These are phyloP conservation scores for Chaetomium sp. DNA, from an alignment of 2,329 filamentous ascomycete species.

Conservation along the genomic window DNA sequence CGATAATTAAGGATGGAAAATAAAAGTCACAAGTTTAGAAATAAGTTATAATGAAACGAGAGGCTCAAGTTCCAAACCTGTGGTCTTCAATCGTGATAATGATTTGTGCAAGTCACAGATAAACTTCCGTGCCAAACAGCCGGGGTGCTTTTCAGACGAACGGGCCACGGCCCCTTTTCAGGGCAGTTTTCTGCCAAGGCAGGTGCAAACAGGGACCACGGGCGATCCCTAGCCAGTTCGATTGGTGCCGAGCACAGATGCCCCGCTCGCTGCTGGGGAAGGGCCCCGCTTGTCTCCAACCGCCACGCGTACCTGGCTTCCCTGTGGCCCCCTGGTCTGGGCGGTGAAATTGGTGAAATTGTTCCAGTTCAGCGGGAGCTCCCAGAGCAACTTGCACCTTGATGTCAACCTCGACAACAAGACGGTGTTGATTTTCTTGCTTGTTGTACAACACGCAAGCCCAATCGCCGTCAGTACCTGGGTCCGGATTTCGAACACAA, in stretches of 20 bases:
- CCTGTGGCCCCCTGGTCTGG: not conserved
- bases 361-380: not conserved
- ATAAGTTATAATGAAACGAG: not conserved
- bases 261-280: constrained; percentile 9
- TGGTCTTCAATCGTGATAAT: not conserved
- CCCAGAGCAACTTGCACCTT: not conserved
- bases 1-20: not conserved
- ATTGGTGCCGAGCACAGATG: constrained; percentile 7
- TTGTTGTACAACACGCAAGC: not conserved
- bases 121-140: not conserved
- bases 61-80: no score
- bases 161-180: constrained; percentile 14
- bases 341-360: constrained; percentile 6
- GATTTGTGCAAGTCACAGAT: constrained; percentile 11
- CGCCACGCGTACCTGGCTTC: not conserved
- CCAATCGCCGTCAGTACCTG: constrained; percentile 1
- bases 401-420: not conserved
- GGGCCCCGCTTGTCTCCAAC: not conserved
- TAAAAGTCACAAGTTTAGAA: not conserved
- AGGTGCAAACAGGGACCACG: constrained; percentile 5
- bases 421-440: constrained; percentile 5
- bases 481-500: constrained; percentile 8
- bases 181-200: not conserved
- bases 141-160: constrained; percentile 11
- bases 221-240: not conserved